Conservation (phyloP, 2,329 filamentous ascomycete genomes). For the Graphium sp. region DNA sequence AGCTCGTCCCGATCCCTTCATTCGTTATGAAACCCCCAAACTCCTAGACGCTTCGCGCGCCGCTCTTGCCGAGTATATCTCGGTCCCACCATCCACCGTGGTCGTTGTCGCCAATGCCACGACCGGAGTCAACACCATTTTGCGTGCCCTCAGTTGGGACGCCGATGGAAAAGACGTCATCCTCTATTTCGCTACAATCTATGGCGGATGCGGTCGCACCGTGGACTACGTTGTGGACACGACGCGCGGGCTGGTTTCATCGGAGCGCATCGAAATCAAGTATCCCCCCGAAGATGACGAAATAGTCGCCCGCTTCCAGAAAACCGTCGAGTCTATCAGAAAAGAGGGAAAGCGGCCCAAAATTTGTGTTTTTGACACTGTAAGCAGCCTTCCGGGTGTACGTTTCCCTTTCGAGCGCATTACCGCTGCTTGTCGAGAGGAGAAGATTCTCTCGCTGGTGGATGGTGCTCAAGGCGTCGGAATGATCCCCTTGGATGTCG, state of each 20-base stretch:
- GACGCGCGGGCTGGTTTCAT: conserved; percentile 23
- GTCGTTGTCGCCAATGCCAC: conserved; percentile 77
- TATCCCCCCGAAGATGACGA: conserved; percentile 58
- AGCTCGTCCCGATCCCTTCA: conserved; percentile 55
- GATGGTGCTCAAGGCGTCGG: conserved; percentile 81
- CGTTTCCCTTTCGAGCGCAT: conserved; percentile 63
- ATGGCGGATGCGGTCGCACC: conserved; percentile 60
- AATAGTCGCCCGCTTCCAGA: conserved; percentile 43
- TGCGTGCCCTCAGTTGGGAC: conserved; percentile 57
- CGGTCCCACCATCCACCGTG: conserved; percentile 45
- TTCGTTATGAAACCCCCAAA: conserved; percentile 48
- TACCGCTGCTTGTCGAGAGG: conserved; percentile 43
- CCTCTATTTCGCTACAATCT: conserved; percentile 63
- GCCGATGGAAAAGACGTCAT: conserved; percentile 61
- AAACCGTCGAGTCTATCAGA: conserved; percentile 34
- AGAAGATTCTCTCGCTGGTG: conserved; percentile 54
- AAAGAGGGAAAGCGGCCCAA: conserved; percentile 43
- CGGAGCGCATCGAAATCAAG: conserved; percentile 37
- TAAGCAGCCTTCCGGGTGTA: conserved; percentile 65
- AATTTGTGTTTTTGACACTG: conserved; percentile 57
- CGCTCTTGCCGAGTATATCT: conserved; percentile 48
- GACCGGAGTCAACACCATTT: conserved; percentile 57
- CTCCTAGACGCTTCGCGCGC: conserved; percentile 47
- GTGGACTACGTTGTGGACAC: conserved; percentile 57
- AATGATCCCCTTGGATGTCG: conserved; percentile 56